Evolutionary conservation across 768 basidiomycete genomes (phyloP).

Genomic region (Tulasnella calospora): DNA sequence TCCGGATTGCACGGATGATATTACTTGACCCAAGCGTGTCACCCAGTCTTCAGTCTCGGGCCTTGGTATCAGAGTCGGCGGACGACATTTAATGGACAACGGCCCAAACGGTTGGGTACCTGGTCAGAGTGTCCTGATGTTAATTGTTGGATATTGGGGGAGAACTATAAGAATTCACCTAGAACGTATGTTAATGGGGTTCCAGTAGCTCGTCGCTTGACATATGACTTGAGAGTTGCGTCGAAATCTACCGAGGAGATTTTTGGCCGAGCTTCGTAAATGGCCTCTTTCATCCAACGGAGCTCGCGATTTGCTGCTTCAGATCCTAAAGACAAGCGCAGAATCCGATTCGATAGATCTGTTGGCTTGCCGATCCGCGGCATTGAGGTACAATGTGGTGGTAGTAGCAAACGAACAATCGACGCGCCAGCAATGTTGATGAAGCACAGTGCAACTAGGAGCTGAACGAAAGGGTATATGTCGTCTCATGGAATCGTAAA

Average conservation of each 20-base stretch:
- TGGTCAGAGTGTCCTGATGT: conserved; percentile 28
- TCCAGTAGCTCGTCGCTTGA: conserved; percentile 51
- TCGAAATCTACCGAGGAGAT: conserved; percentile 26
- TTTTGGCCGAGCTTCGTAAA: conserved; percentile 3
- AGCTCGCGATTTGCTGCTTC: conserved; percentile 40
- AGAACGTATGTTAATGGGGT: conserved; percentile 91
- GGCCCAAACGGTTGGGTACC: conserved; percentile 88
- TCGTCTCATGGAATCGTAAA: neutral
- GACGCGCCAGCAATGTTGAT: neutral
- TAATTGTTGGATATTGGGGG: neutral
- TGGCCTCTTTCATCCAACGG: conserved; percentile 47
- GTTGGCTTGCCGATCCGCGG: neutral
- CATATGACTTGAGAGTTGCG: neutral
- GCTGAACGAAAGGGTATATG: neutral
- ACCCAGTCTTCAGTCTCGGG: conserved; percentile 91
- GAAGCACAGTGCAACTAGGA: neutral
- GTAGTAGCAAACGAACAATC: neutral
- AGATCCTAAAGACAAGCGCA: neutral
- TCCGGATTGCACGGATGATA: conserved; percentile 36
- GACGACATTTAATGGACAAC: conserved; percentile 62
- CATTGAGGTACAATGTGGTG: neutral
- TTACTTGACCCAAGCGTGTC: conserved; percentile 50
- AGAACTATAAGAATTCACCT: conserved; percentile 43
- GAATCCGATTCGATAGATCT: neutral
- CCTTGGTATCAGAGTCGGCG: conserved; percentile 87